Evolutionary conservation across 2,329 filamentous ascomycete species (phyloP).

Genomic region (Proliferodiscus dingleyae): DNA sequence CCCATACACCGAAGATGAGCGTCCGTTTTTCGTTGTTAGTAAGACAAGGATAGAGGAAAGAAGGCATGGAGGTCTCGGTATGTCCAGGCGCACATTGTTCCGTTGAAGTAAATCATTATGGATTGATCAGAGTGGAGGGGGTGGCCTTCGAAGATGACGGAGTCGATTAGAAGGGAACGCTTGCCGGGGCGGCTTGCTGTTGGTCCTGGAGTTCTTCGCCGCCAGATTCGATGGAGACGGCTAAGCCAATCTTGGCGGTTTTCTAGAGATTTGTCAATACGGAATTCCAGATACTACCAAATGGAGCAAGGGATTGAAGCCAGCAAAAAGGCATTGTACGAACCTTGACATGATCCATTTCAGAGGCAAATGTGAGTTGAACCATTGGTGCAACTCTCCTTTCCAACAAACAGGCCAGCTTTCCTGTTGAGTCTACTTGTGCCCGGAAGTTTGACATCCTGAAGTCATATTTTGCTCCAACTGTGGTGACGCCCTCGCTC

Average conservation of each 20-base stretch:
- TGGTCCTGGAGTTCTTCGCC: slow-evolving; percentile 84
- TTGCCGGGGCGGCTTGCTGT: slow-evolving; percentile 53
- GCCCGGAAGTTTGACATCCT: slow-evolving; percentile 91
- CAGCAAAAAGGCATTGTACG: slow-evolving; percentile 33
- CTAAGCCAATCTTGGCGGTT: slow-evolving; percentile 90
- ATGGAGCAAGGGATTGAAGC: too few relatives aligned
- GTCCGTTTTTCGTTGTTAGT: slow-evolving; percentile 19
- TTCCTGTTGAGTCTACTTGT: slow-evolving; percentile 92
- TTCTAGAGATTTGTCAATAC: slow-evolving; percentile 53
- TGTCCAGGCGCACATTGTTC: slow-evolving; percentile 11
- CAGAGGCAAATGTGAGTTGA: slow-evolving; percentile 89
- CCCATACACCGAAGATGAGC: slow-evolving; percentile 9
- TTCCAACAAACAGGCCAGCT: slow-evolving; percentile 87
- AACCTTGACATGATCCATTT: slow-evolving; percentile 95
- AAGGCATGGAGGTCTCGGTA: slow-evolving; percentile 14
- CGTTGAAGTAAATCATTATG: slow-evolving; percentile 23
- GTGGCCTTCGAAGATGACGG: slow-evolving; percentile 8
- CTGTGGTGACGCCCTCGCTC: slow-evolving; percentile 84
- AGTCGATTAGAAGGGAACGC: slow-evolving; percentile 57
- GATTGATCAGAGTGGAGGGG: slow-evolving; percentile 28
- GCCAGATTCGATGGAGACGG: slow-evolving; percentile 83
- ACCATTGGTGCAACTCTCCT: slow-evolving; percentile 93
- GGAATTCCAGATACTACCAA: too few relatives aligned
- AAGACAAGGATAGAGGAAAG: slow-evolving; percentile 27
- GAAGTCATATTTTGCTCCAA: slow-evolving; percentile 98